phyloP scores from a whole-genome alignment of 768 basidiomycete species.

The Myochromella boudieri region DNA sequence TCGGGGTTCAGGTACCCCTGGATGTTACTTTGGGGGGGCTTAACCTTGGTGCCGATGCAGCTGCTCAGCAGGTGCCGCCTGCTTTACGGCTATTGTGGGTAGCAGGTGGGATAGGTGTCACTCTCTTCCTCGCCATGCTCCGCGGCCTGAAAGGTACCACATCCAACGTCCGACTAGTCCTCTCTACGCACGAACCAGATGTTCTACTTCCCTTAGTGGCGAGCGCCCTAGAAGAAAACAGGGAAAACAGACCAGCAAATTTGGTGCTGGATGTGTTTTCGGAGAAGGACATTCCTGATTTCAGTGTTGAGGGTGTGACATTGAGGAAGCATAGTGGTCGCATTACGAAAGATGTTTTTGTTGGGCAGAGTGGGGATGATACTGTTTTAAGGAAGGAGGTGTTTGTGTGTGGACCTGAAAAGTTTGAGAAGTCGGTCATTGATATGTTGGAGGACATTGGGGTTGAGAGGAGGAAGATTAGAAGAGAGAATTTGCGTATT shows the following conservation, averaged over 20 bases:
- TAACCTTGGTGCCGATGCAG: too few relatives aligned
- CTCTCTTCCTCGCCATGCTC: constrained; percentile 62
- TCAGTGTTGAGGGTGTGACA: constrained; percentile 5
- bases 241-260: constrained; percentile 7
- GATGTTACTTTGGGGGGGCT: too few relatives aligned
- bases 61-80: too few relatives aligned
- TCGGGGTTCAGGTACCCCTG: too few relatives aligned
- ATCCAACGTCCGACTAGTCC: constrained; percentile 44
- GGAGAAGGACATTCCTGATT: constrained; percentile 12
- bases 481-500: constrained; percentile 47
- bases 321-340: constrained; percentile 22
- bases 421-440: constrained; percentile 42
- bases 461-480: constrained; percentile 30
- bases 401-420: constrained; percentile 52
- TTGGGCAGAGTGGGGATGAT: constrained; percentile 5
- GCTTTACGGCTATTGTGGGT: constrained; percentile 46
- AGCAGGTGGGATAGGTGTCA: constrained; percentile 67
- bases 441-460: constrained; percentile 33
- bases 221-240: constrained; percentile 20
- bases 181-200: constrained; percentile 56
- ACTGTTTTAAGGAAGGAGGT: constrained; percentile 25
- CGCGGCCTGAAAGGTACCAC: constrained; percentile 11
- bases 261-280: constrained; percentile 44
- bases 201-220: constrained; percentile 45
- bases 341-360: constrained; percentile 19